Base-by-base conservation (phyloP, 2,329 filamentous ascomycete genomes). In the Sclerotinia sclerotiorum region DNA sequence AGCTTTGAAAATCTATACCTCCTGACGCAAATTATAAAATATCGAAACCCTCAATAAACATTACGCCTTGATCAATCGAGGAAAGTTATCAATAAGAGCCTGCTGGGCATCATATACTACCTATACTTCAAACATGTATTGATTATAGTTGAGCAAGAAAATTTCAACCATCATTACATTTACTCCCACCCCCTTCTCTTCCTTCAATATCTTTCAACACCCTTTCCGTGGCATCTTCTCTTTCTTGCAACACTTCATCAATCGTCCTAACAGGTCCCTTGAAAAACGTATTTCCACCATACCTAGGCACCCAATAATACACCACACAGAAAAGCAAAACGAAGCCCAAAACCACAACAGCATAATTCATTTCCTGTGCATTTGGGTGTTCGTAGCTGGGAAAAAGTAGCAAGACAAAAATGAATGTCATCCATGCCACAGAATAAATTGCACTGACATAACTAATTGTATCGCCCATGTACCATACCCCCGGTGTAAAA, bases 241-340 rank as follows among this genome's bases (percentile, higher is more conserved):
- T 61, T 48, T 71, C 68, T 21, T 69, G 58, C 57, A 75, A 24
- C 24, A 75, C 44, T 10, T 76, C 73, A 67, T 76, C 74, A 70
- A 76, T 75, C 2, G 74, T 76, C 49, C 75, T 71, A 7, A 76
- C 72, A 2, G 74, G 74, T 0, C 75, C 75, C 4, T 65, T 76
- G 48, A 78, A 78, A 62, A 78, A 78, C 0, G 75, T 76, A 68
- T 73, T 76, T 1, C 76, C 76, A 2, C 76, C 76, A 54, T 72
- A 73, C 19, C 69, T 71, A 1, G 76, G 76, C 21, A 74, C 58
- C 48, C 68, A 77, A 68, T 76, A 78, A 70, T 77, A 78, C 11
- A 62, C 72, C 17, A 77, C 68, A 69, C 76, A 78, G 61, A 76
- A 76, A 5, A 76, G 35, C 6, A 77, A 54, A 8, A 78, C 76